These are phyloP conservation scores for Linnemannia hyalina DNA, from an alignment of 192 early-diverging fungal genomes.

Conservation along the genomic window DNA sequence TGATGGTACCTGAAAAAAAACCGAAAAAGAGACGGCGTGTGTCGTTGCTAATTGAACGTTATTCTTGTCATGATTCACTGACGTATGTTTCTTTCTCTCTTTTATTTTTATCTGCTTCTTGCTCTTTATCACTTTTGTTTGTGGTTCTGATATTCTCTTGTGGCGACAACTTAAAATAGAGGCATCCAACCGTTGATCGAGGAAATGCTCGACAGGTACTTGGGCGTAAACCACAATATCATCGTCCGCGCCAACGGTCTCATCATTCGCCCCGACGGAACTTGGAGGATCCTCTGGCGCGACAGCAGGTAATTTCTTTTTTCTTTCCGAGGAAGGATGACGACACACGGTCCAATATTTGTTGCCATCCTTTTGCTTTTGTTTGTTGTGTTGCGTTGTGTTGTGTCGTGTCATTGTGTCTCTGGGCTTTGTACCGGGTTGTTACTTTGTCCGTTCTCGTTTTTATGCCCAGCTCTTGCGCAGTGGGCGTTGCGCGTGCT, in stretches of 20 bases:
- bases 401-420: background rate
- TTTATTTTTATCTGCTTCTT: background rate
- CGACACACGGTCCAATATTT: background rate
- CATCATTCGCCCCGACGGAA: slow-evolving; percentile 12
- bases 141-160: background rate
- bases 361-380: background rate
- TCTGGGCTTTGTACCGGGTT: background rate
- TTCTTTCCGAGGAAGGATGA: background rate
- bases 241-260: slow-evolving; percentile 34
- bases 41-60: background rate
- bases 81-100: background rate
- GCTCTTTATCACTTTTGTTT: background rate
- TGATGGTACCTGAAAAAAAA: background rate
- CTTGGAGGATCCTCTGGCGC: slow-evolving; percentile 48
- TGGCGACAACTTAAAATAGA: slow-evolving; percentile 11
- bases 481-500: too few relatives aligned
- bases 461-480: background rate
- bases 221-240: slow-evolving; percentile 34
- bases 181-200: slow-evolving; percentile 50
- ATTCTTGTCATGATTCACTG: background rate
- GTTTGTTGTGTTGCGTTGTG: background rate
- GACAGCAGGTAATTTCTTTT: slow-evolving; percentile 29
- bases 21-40: background rate
- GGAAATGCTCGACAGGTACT: slow-evolving; percentile 29
- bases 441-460: background rate